Evolutionary conservation across 73 alveolate species (phyloP).

Genomic region (Tetrahymena thermophila): DNA sequence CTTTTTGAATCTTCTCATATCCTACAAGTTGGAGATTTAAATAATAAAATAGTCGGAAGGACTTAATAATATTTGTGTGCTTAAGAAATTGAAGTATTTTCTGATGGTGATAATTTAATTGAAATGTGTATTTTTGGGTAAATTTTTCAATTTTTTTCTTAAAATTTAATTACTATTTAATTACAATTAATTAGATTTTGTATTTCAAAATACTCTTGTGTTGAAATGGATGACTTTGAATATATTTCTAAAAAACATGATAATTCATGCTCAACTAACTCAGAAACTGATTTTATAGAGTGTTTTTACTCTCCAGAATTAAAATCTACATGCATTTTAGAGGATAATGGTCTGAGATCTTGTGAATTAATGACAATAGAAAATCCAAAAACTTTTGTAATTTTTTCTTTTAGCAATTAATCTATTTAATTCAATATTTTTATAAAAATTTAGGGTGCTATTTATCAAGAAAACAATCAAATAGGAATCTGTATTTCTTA

Average conservation of each 20-base stretch:
- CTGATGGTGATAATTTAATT: background rate
- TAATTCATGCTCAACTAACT: background rate
- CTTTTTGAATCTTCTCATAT: background rate
- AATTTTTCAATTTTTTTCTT: background rate
- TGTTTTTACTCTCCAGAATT: background rate
- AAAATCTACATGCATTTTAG: background rate
- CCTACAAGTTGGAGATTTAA: background rate
- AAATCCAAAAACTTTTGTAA: background rate
- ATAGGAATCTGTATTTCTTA: background rate
- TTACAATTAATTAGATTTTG: background rate
- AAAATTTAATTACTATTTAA: background rate
- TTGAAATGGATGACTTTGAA: background rate
- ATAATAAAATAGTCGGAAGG: background rate
- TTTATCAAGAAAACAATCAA: background rate
- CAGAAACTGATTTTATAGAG: background rate
- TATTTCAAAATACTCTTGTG: background rate
- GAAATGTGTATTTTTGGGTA: background rate
- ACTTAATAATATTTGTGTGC: background rate
- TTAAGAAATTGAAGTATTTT: background rate
- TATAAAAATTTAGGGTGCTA: background rate
- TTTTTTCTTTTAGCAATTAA: background rate
- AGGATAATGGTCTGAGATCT: background rate
- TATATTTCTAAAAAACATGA: background rate
- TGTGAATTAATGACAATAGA: background rate
- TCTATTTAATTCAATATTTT: background rate